A percentile compares a stretch with the other conserved stretches of the same genome.
These are phyloP conservation scores for Ogataea polymorpha DNA, from an alignment of 805 yeast genomes.

Conservation along the genomic window DNA sequence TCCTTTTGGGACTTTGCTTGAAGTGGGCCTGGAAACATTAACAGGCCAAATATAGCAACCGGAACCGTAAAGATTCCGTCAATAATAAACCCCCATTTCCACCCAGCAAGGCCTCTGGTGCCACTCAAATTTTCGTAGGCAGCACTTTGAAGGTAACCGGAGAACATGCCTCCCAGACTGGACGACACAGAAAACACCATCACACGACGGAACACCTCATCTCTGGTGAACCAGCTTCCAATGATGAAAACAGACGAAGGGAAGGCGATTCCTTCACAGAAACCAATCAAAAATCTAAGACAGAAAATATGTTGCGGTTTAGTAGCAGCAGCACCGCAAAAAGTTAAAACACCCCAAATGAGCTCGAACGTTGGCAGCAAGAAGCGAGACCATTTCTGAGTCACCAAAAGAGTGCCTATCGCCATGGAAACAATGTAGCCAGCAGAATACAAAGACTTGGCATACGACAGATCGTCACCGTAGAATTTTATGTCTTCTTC, in stretches of 20 bases:
- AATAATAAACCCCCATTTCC: conserved; percentile 68
- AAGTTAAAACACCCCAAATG: conserved; percentile 30
- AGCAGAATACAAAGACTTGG: conserved; percentile 38
- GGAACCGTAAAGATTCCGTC: conserved; percentile 60
- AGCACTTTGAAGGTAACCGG: conserved; percentile 44
- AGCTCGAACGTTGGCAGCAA: conserved; percentile 26
- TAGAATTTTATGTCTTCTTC: conserved; percentile 51
- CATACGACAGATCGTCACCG: conserved; percentile 41
- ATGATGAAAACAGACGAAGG: conserved; percentile 40
- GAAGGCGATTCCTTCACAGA: conserved; percentile 42
- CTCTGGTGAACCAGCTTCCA: conserved; percentile 41
- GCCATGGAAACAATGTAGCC: conserved; percentile 31
- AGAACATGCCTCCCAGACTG: conserved; percentile 40
- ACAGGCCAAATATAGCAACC: conserved; percentile 50
- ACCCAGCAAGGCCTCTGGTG: conserved; percentile 50
- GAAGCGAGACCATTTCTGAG: conserved; percentile 25
- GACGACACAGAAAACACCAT: conserved; percentile 40
- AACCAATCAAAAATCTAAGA: conserved; percentile 41
- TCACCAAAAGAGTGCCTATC: conserved; percentile 22
- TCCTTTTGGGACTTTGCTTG: conserved; percentile 21
- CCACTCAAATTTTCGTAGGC: conserved; percentile 41
- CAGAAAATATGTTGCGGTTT: conserved; percentile 38
- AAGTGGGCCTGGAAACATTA: conserved; percentile 52
- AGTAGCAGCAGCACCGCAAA: conserved; percentile 27
- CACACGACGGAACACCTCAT: conserved; percentile 41